Base-by-base conservation (phyloP, 2,329 filamentous ascomycete species). In the Colletotrichum plurivorum region DNA sequence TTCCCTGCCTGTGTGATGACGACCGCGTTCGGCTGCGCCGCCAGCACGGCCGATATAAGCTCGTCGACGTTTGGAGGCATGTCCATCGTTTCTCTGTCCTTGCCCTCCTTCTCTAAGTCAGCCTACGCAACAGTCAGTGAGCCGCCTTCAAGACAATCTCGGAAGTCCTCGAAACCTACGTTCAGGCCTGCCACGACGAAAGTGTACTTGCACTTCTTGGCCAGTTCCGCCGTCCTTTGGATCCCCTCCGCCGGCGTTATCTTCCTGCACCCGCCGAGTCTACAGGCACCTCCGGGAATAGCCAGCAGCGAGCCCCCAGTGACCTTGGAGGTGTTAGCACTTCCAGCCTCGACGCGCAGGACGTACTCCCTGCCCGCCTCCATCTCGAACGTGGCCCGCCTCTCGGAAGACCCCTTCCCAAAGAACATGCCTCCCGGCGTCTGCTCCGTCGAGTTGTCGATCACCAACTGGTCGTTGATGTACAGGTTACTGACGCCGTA, bases 171-270 rank as follows among this genome's bases (percentile, higher is more conserved):
- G 18, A 15, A 1, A 45, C 58, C 36, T 12, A 67, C 87, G 73
- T 93, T 93, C 84, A 71, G 85, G 2, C 94, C 94, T 1, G 90
- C 90, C 74, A 93, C 92, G 58, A 95, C 84, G 68, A 96, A 86
- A 51, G 95, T 93, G 75, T 95, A 91, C 63, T 95, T 93, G 2
- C 90, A 90, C 46, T 87, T 84, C 76, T 86, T 87, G 20, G 94
- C 94, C 8, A 92, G 83, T 18, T 86, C 84, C 1, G 92, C 90
- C 1, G 93, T 92, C 68, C 90, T 85, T 55, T 85, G 81, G 63
- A 94, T 89, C 73, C 91, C 88, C 15, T 85, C 83, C 58, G 87
- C 79, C 31, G 85, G 80, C 71, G 89, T 84, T 49, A 90, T 85
- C 41, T 87, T 83, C 71, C 86, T 87, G 75, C 85, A 87, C 16